phyloP scores from a whole-genome alignment of 306 rosid species.

The Hylodesmum podocarpum region DNA sequence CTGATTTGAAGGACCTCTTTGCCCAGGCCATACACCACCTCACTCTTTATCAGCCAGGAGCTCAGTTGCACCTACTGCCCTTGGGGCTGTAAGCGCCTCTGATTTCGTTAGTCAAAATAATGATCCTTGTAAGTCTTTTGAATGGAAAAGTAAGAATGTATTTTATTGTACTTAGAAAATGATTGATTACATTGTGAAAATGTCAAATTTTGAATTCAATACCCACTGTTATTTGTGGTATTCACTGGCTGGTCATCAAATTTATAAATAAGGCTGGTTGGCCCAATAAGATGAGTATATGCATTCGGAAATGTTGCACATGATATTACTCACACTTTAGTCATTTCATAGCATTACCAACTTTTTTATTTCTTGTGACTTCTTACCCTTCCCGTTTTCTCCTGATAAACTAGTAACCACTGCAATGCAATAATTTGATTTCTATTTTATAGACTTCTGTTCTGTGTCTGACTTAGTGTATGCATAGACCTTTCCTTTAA shows the following conservation, averaged over 20 bases:
- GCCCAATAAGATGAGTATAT: constrained; percentile 19
- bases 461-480: not conserved
- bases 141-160: constrained; percentile 27
- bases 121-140: constrained; percentile 44
- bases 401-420: not conserved
- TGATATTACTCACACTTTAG: not conserved
- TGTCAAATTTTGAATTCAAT: not conserved
- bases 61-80: constrained; percentile 66
- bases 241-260: not conserved
- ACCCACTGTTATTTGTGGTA: constrained; percentile 6
- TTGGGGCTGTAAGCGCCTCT: constrained; percentile 35
- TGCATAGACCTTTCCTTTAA: not conserved
- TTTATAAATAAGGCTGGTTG: constrained; percentile 3
- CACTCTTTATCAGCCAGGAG: constrained; percentile 82
- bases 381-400: constrained; percentile 3
- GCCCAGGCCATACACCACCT: constrained; percentile 70
- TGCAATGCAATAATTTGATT: not conserved
- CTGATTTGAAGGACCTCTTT: constrained; percentile 59
- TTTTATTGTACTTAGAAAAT: constrained; percentile 24
- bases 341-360: constrained; percentile 19
- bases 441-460: not conserved
- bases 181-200: constrained; percentile 7
- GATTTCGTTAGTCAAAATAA: constrained; percentile 18
- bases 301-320: constrained; percentile 21
- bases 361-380: constrained; percentile 1